These are phyloP conservation scores for Fusarium sp. DNA, from an alignment of 2,329 filamentous ascomycete species.

Conservation along the genomic window DNA sequence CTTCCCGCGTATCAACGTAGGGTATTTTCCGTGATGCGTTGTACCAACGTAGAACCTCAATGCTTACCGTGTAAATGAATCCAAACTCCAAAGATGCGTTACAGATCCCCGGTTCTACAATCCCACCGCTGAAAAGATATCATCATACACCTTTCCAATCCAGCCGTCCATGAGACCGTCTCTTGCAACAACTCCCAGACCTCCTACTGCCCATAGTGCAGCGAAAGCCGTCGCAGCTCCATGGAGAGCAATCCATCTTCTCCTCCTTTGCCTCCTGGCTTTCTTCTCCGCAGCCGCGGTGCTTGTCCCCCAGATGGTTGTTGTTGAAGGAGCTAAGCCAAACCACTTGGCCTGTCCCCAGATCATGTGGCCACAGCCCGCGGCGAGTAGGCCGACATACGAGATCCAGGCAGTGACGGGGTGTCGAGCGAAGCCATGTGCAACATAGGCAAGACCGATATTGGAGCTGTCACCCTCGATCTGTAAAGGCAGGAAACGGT, in stretches of 20 bases:
- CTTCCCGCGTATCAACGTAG: slow-evolving; percentile 16
- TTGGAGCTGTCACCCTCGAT: slow-evolving; percentile 88
- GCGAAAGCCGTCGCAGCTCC: slow-evolving; percentile 65
- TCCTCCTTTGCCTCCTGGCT: slow-evolving; percentile 64
- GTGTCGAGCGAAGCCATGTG: slow-evolving; percentile 82
- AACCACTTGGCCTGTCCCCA: slow-evolving; percentile 90
- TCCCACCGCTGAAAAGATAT: slow-evolving; percentile 57
- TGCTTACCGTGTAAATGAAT: slow-evolving; percentile 29
- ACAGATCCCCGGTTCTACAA: slow-evolving; percentile 36
- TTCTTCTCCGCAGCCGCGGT: slow-evolving; percentile 58
- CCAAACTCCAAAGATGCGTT: slow-evolving; percentile 39
- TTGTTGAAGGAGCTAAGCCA: slow-evolving; percentile 67
- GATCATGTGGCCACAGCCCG: slow-evolving; percentile 79
- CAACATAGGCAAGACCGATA: slow-evolving; percentile 82
- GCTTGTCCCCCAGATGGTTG: slow-evolving; percentile 55
- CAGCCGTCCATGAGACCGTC: slow-evolving; percentile 77
- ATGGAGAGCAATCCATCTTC: slow-evolving; percentile 77
- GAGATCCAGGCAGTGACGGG: slow-evolving; percentile 71
- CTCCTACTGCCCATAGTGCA: slow-evolving; percentile 81
- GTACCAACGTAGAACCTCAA: slow-evolving; percentile 29
- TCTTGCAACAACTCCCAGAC: slow-evolving; percentile 78
- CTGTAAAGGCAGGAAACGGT: slow-evolving; percentile 76
- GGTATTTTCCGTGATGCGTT: slow-evolving; percentile 41
- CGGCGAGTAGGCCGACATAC: slow-evolving; percentile 72
- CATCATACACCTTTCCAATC: slow-evolving; percentile 83